Evolutionary conservation across 2,329 filamentous ascomycete species (phyloP), one percentile per base, ranked within the genome.

Genomic region (Beauveria scarabaeidicola): DNA sequence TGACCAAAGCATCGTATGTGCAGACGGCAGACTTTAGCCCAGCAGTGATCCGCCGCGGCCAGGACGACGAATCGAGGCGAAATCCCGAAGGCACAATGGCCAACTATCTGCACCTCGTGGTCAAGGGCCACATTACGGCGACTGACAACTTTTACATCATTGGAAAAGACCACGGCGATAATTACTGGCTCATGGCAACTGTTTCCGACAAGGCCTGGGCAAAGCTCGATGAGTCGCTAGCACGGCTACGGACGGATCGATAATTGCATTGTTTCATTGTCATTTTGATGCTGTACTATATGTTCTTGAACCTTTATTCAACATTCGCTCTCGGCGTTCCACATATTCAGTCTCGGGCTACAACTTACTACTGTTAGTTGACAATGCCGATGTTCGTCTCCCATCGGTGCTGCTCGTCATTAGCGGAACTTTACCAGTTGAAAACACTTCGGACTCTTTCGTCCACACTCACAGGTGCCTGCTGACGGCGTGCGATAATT

Each of bases 151-250:
- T 58, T 6, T 58, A 58, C 19, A 29, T 58, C 3, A 19, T 58
- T n/a, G 48, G 47, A 1, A 58, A 52, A 27, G 56, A 58, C 19
- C 27, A 46, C 10, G 38, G 25, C 8, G 47, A 52, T 19, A 46
- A 52, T 13, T 58, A 58, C 40, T 58, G 56, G 56, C 40, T 58
- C 15, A 58, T 58, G 56, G 56, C 47, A 19, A 58, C 56, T 4
- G 25, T 52, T 1, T 58, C 56, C 8, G 48, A 58, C 19, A 52
- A 46, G 27, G 56, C 56, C 27, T 58, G 56, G 56, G 10, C 5
- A 25, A 46, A 52, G 21, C 3, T 58, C 10, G 47, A 58, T 19
- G 56, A 58, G 27, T 44, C 52, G 52, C 27, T 55, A 4, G 41
- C 52, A 32, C 25, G 19, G 9, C 41, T 55, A 5, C 15, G 27